A percentile compares a stretch with the other conserved stretches of the same genome.
phyloP scores from a whole-genome alignment of 176 grass and related monocot species.

The Hyparrhenia diplandra region DNA sequence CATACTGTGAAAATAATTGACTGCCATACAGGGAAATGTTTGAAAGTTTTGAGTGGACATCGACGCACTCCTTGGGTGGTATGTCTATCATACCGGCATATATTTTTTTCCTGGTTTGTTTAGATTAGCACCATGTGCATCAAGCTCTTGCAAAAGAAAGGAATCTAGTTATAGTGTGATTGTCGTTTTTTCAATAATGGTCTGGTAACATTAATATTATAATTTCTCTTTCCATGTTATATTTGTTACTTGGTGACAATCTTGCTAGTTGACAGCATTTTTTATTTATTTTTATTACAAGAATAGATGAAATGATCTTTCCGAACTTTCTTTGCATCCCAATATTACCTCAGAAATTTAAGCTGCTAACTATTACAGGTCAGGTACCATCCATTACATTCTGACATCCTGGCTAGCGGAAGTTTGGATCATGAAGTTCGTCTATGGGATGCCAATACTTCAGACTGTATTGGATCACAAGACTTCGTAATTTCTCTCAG shows the following conservation, averaged over 20 bases:
- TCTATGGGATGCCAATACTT: conserved; percentile 87
- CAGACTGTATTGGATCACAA: conserved; percentile 74
- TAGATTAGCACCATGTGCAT: not conserved
- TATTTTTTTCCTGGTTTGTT: not conserved
- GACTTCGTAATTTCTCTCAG: conserved; percentile 78
- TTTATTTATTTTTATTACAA: not conserved
- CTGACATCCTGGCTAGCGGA: conserved; percentile 95
- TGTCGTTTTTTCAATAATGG: not conserved
- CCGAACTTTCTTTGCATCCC: not conserved
- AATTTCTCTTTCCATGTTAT: not conserved
- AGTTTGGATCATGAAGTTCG: conserved; percentile 99
- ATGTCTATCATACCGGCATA: conserved; percentile 33
- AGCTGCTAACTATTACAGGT: conserved; percentile 47
- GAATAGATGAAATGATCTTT: not conserved
- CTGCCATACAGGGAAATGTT: conserved; percentile 86
- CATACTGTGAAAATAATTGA: conserved; percentile 99
- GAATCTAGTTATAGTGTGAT: not conserved
- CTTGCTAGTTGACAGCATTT: not conserved
- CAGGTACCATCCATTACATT: conserved; percentile 88
- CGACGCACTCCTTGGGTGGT: conserved; percentile 99
- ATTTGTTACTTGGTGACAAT: conserved; percentile 5
- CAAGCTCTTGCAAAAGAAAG: conserved; percentile 13
- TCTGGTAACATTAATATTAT: not conserved
- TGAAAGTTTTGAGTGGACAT: conserved; percentile 92
- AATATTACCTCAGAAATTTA: conserved; percentile 12